These are phyloP conservation scores for Fusarium albosuccineum DNA, from an alignment of 2,329 filamentous ascomycete genomes.

Conservation along the genomic window DNA sequence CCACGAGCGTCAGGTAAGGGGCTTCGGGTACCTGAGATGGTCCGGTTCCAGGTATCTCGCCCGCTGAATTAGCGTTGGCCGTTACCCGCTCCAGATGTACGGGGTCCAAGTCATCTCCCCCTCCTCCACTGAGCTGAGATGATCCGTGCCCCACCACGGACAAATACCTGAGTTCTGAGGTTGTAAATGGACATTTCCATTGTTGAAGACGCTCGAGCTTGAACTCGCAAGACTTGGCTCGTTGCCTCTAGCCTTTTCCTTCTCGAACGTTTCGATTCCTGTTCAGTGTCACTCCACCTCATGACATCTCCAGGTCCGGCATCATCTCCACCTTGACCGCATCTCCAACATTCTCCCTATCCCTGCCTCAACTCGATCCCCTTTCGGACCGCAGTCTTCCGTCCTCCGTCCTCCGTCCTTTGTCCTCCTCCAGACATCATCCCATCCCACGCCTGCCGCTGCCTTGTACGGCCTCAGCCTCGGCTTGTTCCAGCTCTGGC, in stretches of 20 bases:
- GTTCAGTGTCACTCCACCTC: constrained; percentile 3
- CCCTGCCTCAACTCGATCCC: constrained; percentile 23
- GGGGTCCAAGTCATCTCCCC: constrained; percentile 32
- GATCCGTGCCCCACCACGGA: constrained; percentile 31
- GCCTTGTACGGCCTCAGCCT: constrained; percentile 8
- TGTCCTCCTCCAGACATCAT: constrained; percentile 27
- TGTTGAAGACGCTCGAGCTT: constrained; percentile 21
- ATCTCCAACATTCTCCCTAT: background rate
- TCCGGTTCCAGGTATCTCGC: constrained; percentile 17
- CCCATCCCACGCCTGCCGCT: constrained; percentile 12
- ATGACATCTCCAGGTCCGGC: background rate
- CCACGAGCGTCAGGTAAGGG: constrained; percentile 3
- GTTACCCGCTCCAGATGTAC: constrained; percentile 18
- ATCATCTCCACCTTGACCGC: constrained; percentile 18
- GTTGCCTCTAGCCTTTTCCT: background rate
- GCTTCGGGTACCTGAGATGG: constrained; percentile 28
- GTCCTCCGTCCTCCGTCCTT: constrained; percentile 12
- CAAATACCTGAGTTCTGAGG: constrained; percentile 19
- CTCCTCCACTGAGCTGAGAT: constrained; percentile 34
- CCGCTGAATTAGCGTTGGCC: constrained; percentile 19
- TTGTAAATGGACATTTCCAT: constrained; percentile 18
- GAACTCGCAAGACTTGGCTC: background rate
- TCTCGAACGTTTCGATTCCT: constrained; percentile 6
- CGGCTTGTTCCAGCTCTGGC: constrained; percentile 19
- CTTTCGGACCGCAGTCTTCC: constrained; percentile 19